Base-by-base conservation (phyloP, 2,329 filamentous ascomycete species). In the Colletotrichum limetticola region DNA sequence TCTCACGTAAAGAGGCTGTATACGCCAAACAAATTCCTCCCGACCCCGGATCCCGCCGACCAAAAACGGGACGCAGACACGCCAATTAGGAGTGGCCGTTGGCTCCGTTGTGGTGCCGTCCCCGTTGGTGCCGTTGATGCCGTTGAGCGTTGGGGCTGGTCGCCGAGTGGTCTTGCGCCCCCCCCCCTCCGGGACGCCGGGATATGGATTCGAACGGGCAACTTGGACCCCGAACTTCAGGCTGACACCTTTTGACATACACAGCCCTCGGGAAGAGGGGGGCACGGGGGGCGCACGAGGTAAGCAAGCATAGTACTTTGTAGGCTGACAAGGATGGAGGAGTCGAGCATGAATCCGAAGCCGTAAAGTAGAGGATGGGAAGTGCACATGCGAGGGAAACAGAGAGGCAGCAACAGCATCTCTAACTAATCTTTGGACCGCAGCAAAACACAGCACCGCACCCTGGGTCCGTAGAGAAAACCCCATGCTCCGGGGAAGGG, bases 251-350 rank as follows among this genome's bases (percentile, higher is more conserved):
- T 19, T 65, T n/a, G 49, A 55, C 70, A 69, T 37, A 53, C 70
- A 72, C 42, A 69, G 70, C 59, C 70, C 28, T 56, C 59, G 66
- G 70, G 46, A 72, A 59, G 66, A 68, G 53, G 53, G 42, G 58
- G 30, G 28, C 28, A 30, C 28, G 26, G 12, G 11, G 12, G n/a
- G 70, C 14, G n/a, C 28, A 52, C 26, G 37, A 30, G 26, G 42
- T 46, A 46, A 46, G 42, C 14, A 30, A 19, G 19, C n/a, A 46
- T 8, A 19, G 42, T 42, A 35, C 14, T 37, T 37, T 16, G 35
- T 42, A 46, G 19, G 42, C 42, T 32, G 26, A 32, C 60, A 32
- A 32, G 60, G 42, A 52, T 62, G 60, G 26, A 28, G 16, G 59
- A 63, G 42, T 32, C 19, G 46, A 22, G 42, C 11, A 6, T 22